Base-by-base conservation (phyloP, 768 basidiomycete species). In the Suillus alpinus region DNA sequence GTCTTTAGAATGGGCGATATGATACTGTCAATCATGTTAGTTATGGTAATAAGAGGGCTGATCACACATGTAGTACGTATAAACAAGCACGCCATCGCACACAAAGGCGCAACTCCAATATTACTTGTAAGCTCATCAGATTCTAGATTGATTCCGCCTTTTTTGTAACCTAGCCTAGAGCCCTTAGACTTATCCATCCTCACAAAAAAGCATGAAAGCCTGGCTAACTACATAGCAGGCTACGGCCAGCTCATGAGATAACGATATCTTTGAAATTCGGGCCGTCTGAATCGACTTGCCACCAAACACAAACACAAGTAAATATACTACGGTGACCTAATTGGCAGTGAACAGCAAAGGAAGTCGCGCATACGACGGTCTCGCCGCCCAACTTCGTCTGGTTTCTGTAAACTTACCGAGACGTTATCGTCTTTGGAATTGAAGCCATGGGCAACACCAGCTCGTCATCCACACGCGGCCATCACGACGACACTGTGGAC, bases 401-500 rank as follows among this genome's bases (percentile, higher is more conserved):
- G 37, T 47, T 10, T 51, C 59, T 40, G 23, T 60, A 6, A 16
- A n/a, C 23, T 39, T 23, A 16, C 37, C 23, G 52, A 26, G 18
- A 36, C 50, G 46, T 37, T 36, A 23, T 51, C 49, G 49, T 32
- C 58, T 36, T 57, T 39, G 52, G 52, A 59, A 60, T 18, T 29
- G 39, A 40, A 49, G 64, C 57, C 59, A 95, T 95, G 92, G 92
- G 92, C 68, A 94, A 94, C 77, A 83, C 85, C 60, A 81, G 87
- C 62, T 92, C 89, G 32, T 88, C 91, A 41, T 87, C 89, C 32
- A 83, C 86, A 61, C 86, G 88, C 52, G 78, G 80, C 52, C 87
- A 88, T 65, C 87, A 91, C 65, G 93, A 94, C 63, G 90, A 93
- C 63, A 81, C 86, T 31, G 90, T 93, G 72, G 94, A 95, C 79